Percentiles rank a stretch among this genome's conserved stretches.
Evolutionary conservation across 192 early-diverging fungal species (phyloP).

Genomic region (Backusella parvicylindrica): DNA sequence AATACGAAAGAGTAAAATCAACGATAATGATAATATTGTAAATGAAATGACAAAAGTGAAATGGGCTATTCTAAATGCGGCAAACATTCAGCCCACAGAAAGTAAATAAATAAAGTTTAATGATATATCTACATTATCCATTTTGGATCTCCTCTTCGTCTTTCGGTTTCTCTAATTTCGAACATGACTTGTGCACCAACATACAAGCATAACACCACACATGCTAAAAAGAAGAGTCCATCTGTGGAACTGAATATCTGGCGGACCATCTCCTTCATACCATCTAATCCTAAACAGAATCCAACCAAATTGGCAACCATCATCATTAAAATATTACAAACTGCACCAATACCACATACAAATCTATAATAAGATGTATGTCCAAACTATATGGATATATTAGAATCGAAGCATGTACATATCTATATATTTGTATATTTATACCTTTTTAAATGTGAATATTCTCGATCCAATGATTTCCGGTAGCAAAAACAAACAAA

Average conservation of each 20-base stretch:
- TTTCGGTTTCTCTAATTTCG: constrained; percentile 74
- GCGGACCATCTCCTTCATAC: constrained; percentile 66
- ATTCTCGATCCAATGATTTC: constrained; percentile 64
- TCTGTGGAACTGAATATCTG: constrained; percentile 47
- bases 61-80: constrained; percentile 19
- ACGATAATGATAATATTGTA: constrained; percentile 11
- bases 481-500: constrained; percentile 79
- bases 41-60: constrained; percentile 11
- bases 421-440: background rate
- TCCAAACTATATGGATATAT: constrained; percentile 36
- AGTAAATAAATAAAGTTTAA: background rate
- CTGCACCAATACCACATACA: constrained; percentile 74
- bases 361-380: constrained; percentile 61
- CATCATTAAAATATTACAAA: constrained; percentile 85
- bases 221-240: constrained; percentile 40
- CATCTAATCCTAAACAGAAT: constrained; percentile 85
- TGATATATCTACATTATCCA: constrained; percentile 25
- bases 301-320: constrained; percentile 93
- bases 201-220: constrained; percentile 51
- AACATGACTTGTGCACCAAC: constrained; percentile 72
- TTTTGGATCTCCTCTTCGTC: constrained; percentile 42
- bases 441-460: constrained; percentile 50
- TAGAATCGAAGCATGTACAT: background rate
- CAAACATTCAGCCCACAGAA: background rate
- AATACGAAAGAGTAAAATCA: constrained; percentile 27